These are phyloP conservation scores for Sanghuangporus weigelae DNA, from an alignment of 1,284 basidiomycete species.

Conservation along the genomic window DNA sequence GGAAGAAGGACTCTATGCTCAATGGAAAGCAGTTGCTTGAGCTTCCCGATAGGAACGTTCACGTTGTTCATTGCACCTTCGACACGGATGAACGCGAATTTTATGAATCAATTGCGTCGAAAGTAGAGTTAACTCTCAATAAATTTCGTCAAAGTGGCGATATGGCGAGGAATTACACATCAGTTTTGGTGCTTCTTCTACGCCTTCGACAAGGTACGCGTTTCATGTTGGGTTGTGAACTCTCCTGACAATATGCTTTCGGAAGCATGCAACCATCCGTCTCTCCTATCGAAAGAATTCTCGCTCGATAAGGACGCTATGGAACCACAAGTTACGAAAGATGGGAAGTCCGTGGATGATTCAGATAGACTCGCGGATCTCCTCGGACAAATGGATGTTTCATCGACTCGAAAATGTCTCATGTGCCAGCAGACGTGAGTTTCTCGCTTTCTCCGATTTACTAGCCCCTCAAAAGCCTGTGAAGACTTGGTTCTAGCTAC, in stretches of 20 bases:
- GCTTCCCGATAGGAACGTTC: conserved; percentile 72
- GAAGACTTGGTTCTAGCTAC: conserved; percentile 36
- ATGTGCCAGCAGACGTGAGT: conserved; percentile 65
- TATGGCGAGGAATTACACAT: conserved; percentile 70
- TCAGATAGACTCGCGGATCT: conserved; percentile 75
- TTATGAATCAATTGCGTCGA: conserved; percentile 73
- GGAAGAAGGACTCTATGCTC: conserved; percentile 77
- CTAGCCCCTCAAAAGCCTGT: neutral
- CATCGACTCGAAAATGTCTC: conserved; percentile 57
- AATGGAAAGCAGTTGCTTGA: conserved; percentile 87
- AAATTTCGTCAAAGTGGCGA: conserved; percentile 56
- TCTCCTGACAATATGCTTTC: conserved; percentile 6
- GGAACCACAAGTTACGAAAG: conserved; percentile 53
- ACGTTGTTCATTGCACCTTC: conserved; percentile 71
- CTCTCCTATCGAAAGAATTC: conserved; percentile 73
- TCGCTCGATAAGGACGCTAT: conserved; percentile 68
- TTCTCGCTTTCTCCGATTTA: conserved; percentile 15
- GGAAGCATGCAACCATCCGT: conserved; percentile 85
- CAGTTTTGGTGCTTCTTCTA: conserved; percentile 80
- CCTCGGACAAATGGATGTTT: conserved; percentile 67
- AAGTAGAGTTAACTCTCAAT: conserved; percentile 70
- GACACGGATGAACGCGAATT: conserved; percentile 75
- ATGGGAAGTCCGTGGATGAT: conserved; percentile 45
- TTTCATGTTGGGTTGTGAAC: neutral
- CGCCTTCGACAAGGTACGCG: conserved; percentile 80